Percentiles rank a stretch among this genome's conserved stretches.
Evolutionary conservation across 805 yeast genomes (phyloP).

Genomic region (Cyberlindnera euphorbiiphila): DNA sequence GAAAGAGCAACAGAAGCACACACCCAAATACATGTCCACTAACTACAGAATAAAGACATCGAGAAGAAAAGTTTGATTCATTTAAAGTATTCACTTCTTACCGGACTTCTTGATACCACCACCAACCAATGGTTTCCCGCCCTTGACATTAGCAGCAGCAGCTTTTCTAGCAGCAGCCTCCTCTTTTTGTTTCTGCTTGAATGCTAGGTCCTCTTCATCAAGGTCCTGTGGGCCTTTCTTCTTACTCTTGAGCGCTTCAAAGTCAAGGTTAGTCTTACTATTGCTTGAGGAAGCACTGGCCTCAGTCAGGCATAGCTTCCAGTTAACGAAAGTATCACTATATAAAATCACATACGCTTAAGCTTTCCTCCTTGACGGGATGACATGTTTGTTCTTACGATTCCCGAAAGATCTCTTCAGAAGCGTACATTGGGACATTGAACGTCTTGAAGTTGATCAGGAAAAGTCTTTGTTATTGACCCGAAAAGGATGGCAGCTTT

Average conservation of each 20-base stretch:
- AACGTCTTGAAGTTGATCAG: too few relatives aligned
- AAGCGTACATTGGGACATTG: too few relatives aligned
- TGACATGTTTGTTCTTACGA: slow-evolving; percentile 51
- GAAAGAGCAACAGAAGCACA: too few relatives aligned
- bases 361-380: slow-evolving; percentile 98
- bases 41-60: too few relatives aligned
- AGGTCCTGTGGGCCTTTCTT: slow-evolving; percentile 70
- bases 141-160: slow-evolving; percentile 78
- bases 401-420: not conserved
- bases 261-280: too few relatives aligned
- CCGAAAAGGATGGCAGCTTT: too few relatives aligned
- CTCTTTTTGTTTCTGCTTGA: slow-evolving; percentile 90
- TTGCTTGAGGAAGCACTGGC: too few relatives aligned
- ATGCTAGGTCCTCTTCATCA: slow-evolving; percentile 88
- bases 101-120: slow-evolving; percentile 95
- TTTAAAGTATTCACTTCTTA: slow-evolving; percentile 50
- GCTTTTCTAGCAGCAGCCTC: slow-evolving; percentile 92
- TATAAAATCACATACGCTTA: slow-evolving; percentile 79
- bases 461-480: too few relatives aligned
- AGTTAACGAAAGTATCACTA: too few relatives aligned
- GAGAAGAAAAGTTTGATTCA: too few relatives aligned
- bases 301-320: too few relatives aligned
- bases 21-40: too few relatives aligned
- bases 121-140: slow-evolving; percentile 88
- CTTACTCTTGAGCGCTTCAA: slow-evolving; percentile 56